Base-by-base conservation (phyloP, 768 basidiomycete species). In the Tricholoma sp. region DNA sequence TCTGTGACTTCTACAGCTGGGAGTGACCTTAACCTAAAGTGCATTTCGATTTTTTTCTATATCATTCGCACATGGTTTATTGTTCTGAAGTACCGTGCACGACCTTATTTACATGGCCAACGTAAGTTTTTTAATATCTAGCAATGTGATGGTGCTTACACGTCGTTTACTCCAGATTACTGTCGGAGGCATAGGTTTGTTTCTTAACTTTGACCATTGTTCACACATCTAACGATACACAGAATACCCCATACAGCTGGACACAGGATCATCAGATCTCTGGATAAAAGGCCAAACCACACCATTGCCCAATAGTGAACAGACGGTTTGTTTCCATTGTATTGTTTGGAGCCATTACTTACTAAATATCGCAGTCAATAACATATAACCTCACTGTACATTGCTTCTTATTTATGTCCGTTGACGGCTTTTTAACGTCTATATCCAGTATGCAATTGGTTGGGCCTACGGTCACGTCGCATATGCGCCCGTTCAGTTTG, bases 261-360 rank as follows among this genome's bases (percentile, higher is more conserved):
- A 94, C 70, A 91, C 90, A 1, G 91, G 91, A 58, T 92, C 90
- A 9, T 88, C 82, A 59, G 91, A 94, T 70, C 77, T 94, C 31
- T 92, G 90, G 84, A 77, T 89, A 52, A 72, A 80, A 59, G 78
- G 79, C 18, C 58, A 72, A 32, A 66, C 68, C 1, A 71, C 71
- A 36, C 77, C 83, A 12, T 66, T 85, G 57, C 81, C 85, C 29
- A 76, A 75, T 54, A 65, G 75, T 34, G 70, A 71, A 12, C 66
- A 73, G 54, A 84, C 80, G 29, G 87, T 86, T 57, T 55, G 80
- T 56, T 51, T n/a, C 17, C 52, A 6, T 31, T 36, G 39, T 55
- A 18, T 3, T 28, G 39, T 37, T 52, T 58, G 47, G 39, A 53
- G 10, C 20, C 55, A 58, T 37, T 59, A 33, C 41, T 49, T 49